Conservation (phyloP, 495 filamentous ascomycete genomes). For the Penicillium steckii region DNA sequence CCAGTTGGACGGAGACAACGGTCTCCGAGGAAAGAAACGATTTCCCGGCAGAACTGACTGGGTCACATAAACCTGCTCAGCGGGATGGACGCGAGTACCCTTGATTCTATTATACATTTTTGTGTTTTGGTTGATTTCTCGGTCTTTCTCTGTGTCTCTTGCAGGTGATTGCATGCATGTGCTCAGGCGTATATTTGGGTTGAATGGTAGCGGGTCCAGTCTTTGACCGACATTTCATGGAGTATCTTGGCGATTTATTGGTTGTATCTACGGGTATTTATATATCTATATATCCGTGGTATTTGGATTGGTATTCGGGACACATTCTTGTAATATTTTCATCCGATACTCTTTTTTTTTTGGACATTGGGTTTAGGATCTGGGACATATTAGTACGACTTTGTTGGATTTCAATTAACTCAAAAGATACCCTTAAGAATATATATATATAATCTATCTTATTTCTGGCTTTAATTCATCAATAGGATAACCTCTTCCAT, state of each 20-base stretch:
- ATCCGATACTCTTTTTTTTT: no score
- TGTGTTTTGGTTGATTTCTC: background rate
- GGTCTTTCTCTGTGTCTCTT: background rate
- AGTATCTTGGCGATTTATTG: slow-evolving; percentile 1
- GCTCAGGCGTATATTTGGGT: background rate
- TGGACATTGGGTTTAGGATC: background rate
- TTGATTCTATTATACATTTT: slow-evolving; percentile 3
- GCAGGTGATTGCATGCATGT: background rate
- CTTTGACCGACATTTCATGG: slow-evolving; percentile 8
- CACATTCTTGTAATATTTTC: no score
- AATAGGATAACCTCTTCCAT: background rate
- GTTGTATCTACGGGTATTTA: background rate
- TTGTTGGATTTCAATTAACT: background rate
- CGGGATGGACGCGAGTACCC: background rate
- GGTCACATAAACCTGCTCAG: background rate
- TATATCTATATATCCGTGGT: background rate
- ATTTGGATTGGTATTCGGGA: no score
- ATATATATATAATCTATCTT: no score
- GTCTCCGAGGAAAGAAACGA: slow-evolving; percentile 16
- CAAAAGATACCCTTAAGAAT: no score
- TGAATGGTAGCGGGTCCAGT: background rate
- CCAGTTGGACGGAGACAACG: slow-evolving; percentile 21
- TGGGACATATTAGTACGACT: background rate
- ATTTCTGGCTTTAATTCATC: no score
- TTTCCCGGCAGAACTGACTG: background rate